phyloP scores from a whole-genome alignment of 2,329 filamentous ascomycete species.

The Fusarium papillatum region DNA sequence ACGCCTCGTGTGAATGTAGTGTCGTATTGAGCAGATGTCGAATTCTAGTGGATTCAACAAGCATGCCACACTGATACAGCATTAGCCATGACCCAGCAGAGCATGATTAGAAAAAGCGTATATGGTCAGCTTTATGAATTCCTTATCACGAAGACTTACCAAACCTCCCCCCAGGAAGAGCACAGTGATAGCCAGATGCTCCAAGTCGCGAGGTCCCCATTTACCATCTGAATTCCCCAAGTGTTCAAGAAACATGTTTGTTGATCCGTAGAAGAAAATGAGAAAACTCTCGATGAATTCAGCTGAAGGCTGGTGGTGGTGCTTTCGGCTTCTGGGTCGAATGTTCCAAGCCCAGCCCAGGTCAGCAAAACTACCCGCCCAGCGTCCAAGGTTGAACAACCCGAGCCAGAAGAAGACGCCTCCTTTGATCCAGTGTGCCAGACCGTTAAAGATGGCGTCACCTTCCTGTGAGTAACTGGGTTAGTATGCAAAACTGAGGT shows the following conservation, averaged over 20 bases:
- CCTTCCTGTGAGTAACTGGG: background rate
- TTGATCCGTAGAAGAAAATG: background rate
- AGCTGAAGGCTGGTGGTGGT: slow-evolving; percentile 54
- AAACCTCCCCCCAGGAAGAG: background rate
- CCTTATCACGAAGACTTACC: background rate
- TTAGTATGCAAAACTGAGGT: background rate
- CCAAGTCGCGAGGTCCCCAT: background rate
- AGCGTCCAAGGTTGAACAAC: slow-evolving; percentile 87
- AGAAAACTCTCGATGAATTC: background rate
- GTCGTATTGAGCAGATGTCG: background rate
- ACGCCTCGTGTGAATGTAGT: background rate
- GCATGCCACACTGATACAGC: background rate
- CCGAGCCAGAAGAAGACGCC: slow-evolving; percentile 96
- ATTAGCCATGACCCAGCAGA: background rate
- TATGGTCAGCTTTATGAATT: background rate
- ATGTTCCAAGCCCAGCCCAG: slow-evolving; percentile 96
- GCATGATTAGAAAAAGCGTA: background rate
- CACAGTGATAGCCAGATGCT: background rate
- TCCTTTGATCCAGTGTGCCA: slow-evolving; percentile 94
- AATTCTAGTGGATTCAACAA: background rate
- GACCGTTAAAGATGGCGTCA: slow-evolving; percentile 50
- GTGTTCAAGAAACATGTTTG: background rate
- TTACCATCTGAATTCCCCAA: background rate
- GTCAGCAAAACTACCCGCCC: slow-evolving; percentile 89
- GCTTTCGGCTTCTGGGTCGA: slow-evolving; percentile 70